Percentiles rank a stretch among this genome's conserved stretches.
Evolutionary conservation across 257 asterid species (phyloP).

Genomic region (Lycium ferocissimum): DNA sequence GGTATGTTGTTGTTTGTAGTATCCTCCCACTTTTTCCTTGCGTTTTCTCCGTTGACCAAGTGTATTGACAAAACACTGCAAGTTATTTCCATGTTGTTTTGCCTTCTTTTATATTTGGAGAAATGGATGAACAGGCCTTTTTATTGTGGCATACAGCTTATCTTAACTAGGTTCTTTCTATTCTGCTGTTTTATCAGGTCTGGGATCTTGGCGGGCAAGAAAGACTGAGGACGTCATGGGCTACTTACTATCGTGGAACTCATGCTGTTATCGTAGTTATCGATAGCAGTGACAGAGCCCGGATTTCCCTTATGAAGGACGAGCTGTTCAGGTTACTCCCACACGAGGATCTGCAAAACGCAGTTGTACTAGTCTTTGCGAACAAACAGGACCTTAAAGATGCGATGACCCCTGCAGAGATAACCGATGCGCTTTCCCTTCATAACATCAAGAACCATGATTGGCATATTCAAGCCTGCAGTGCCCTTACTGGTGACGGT

Average conservation of each 20-base stretch:
- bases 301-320: constrained; percentile 90
- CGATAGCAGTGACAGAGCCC: constrained; percentile 95
- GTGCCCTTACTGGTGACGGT: constrained; percentile 96
- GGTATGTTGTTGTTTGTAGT: no score
- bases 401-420: constrained; percentile 98
- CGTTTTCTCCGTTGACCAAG: not conserved
- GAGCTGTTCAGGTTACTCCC: constrained; percentile 89
- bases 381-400: constrained; percentile 98
- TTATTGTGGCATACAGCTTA: not conserved
- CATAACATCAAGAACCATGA: constrained; percentile 97
- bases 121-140: not conserved
- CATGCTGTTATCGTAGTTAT: constrained; percentile 89
- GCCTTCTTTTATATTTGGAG: not conserved
- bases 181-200: constrained; percentile 49
- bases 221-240: constrained; percentile 90
- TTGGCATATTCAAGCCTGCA: constrained; percentile 98
- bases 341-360: constrained; percentile 80
- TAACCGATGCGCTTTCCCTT: constrained; percentile 92
- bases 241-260: constrained; percentile 94
- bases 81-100: not conserved
- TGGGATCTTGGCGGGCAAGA: constrained; percentile 99
- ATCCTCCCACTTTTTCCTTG: not conserved
- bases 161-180: not conserved
- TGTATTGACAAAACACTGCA: not conserved
- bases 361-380: constrained; percentile 86